phyloP scores from a whole-genome alignment of 345 rosid genomes.

The Rhizophora apiculata region DNA sequence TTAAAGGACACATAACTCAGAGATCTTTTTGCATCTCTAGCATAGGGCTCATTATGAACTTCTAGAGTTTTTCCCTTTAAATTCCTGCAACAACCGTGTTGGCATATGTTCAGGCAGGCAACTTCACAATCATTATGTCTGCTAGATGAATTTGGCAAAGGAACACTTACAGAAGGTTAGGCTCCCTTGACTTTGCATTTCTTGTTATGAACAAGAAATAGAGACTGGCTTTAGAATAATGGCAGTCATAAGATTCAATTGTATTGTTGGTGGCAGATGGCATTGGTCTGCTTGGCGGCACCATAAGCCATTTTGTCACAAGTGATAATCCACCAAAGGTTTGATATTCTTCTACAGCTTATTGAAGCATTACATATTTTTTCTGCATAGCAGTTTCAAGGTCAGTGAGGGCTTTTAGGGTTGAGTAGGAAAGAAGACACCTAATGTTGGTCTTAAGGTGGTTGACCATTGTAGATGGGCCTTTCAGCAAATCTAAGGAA shows the following conservation, averaged over 20 bases:
- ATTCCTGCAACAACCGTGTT: neutral
- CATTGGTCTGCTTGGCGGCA: constrained; percentile 94
- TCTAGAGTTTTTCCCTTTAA: neutral
- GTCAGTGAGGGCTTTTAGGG: neutral
- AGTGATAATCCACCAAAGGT: constrained; percentile 84
- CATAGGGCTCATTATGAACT: neutral
- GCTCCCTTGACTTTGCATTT: constrained; percentile 5
- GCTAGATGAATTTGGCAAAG: constrained; percentile 98
- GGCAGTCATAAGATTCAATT: constrained; percentile 16
- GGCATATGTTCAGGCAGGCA: constrained; percentile 60
- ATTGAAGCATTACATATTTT: neutral
- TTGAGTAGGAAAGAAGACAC: neutral
- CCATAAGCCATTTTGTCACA: constrained; percentile 63
- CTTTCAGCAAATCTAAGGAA: neutral
- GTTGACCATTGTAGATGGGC: neutral
- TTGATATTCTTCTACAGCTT: constrained; percentile 23
- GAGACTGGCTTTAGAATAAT: neutral
- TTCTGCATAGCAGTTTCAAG: too few relatives aligned
- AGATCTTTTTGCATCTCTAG: constrained; percentile 1
- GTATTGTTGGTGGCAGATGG: constrained; percentile 53
- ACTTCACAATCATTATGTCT: constrained; percentile 86
- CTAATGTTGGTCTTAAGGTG: neutral
- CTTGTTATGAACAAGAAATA: neutral
- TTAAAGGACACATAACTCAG: constrained; percentile 2
- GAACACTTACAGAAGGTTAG: constrained; percentile 95